Evolutionary conservation across 2,329 filamentous ascomycete species (phyloP), one percentile per base, ranked within the genome.

Genomic region (Penicillium sp.): DNA sequence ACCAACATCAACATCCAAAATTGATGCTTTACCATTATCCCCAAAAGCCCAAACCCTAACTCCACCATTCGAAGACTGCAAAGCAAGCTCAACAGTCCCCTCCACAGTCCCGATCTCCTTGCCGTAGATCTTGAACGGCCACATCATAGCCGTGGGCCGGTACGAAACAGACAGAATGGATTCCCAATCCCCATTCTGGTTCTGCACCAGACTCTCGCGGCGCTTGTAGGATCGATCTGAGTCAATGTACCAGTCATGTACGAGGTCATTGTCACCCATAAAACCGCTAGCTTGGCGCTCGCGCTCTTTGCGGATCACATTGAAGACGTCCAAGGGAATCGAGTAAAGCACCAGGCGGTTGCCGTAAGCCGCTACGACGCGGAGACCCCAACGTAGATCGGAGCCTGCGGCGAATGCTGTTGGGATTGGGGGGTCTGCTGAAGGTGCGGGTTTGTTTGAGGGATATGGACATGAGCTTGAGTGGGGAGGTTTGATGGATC

Each of bases 331-430:
- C 0, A 78, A 68, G 0, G 86, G 84, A 1, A 89, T 73, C 0
- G 78, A 84, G 66, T 85, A 89, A 2, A 88, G 72, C 48, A 85
- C 78, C 26, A 89, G 61, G 29, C 68, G 63, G 34, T 78, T 74
- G 11, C 66, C 58, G 67, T 84, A 88, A 3, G 76, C 81, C 26
- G 80, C 85, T 7, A 82, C 80, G 16, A 88, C 71, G 14, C 84
- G 76, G 4, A 85, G 78, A 4, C 86, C 84, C 71, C 79, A 80
- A 3, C 72, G 72, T 8, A 84, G 70, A 59, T 88, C 80, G n/a
- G 78, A 74, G 2, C 81, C 83, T 26, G 78, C 78, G 3, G 79
- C 75, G 65, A 87, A 89, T 2, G 81, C 63, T 6, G 78, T 74
- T 1, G 84, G 83, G 48, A 74, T 58, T 27, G 42, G 71, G 51